phyloP scores from a whole-genome alignment of 2,329 filamentous ascomycete genomes.

The Metarhizium brunneum region DNA sequence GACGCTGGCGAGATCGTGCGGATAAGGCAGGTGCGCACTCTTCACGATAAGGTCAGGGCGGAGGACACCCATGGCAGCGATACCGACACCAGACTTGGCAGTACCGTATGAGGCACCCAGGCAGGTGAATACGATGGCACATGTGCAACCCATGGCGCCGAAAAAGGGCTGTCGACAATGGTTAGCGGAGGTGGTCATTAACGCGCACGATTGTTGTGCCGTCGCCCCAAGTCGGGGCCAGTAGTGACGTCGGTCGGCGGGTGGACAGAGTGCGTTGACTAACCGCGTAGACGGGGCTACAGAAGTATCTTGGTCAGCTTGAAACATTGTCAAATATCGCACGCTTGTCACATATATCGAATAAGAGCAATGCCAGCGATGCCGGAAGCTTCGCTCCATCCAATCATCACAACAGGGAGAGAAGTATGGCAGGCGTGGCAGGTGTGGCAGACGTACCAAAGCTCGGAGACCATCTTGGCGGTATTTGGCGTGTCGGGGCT shows the following conservation, averaged over 20 bases:
- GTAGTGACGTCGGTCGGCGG: slow-evolving; percentile 21
- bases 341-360: background rate
- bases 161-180: slow-evolving; percentile 64
- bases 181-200: slow-evolving; percentile 22
- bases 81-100: slow-evolving; percentile 98
- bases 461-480: slow-evolving; percentile 66
- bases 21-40: slow-evolving; percentile 55
- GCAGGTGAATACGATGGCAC: slow-evolving; percentile 95
- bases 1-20: background rate
- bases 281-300: slow-evolving; percentile 96
- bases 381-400: slow-evolving; percentile 21
- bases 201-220: slow-evolving; percentile 10
- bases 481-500: slow-evolving; percentile 18
- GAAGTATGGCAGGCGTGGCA: slow-evolving; percentile 55
- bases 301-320: slow-evolving; percentile 33
- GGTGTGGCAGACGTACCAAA: slow-evolving; percentile 58
- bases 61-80: slow-evolving; percentile 95
- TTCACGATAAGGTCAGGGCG: slow-evolving; percentile 97
- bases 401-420: slow-evolving; percentile 18
- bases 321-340: slow-evolving; percentile 1
- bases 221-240: slow-evolving; percentile 10
- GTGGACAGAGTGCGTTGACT: slow-evolving; percentile 41
- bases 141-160: slow-evolving; percentile 93
- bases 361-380: slow-evolving; percentile 10
- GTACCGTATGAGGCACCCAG: slow-evolving; percentile 97